Percentiles rank a stretch among this genome's conserved stretches.
These are phyloP conservation scores for Brassica napus DNA, from an alignment of 345 rosid genomes.

Conservation along the genomic window Da-Ae NC_063445.1:28795001-28795500, in stretches of 20 bases:
- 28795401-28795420: constrained; percentile 69
- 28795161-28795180: constrained; percentile 62
- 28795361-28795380: constrained; percentile 15
- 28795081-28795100: constrained; percentile 50
- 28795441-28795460: constrained; percentile 70
- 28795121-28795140: constrained; percentile 54
- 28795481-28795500: constrained; percentile 76
- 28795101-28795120: constrained; percentile 46
- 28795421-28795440: constrained; percentile 58
- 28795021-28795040: constrained; percentile 67
- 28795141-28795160: constrained; percentile 53
- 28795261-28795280: constrained; percentile 64
- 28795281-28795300: constrained; percentile 67
- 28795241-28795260: constrained; percentile 65
- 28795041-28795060: constrained; percentile 46
- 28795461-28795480: constrained; percentile 69
- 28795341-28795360: constrained; percentile 12
- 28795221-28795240: constrained; percentile 61
- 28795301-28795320: not conserved
- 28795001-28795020: constrained; percentile 61
- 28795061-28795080: constrained; percentile 54
- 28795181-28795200: constrained; percentile 58
- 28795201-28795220: constrained; percentile 59
- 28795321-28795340: not conserved
- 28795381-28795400: constrained; percentile 37